Evolutionary conservation across 179 eudicot genomes (phyloP).

Genomic region (Patellifolia procumbens): DNA sequence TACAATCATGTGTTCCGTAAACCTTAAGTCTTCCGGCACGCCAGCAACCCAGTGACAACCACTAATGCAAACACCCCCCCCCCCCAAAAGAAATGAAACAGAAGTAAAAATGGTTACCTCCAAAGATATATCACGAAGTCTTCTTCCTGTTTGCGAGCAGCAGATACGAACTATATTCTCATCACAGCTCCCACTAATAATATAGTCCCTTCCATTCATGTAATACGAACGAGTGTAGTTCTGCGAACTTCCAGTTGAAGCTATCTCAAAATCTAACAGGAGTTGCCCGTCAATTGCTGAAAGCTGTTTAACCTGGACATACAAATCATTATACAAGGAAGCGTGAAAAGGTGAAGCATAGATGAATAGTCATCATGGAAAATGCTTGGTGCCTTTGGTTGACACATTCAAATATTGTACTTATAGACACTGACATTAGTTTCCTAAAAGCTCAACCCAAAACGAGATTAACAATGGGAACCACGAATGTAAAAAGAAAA

Average conservation of each 20-base stretch:
- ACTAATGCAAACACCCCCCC: not conserved
- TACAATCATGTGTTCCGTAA: not conserved
- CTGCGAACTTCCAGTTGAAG: slow-evolving; percentile 81
- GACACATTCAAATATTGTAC: slow-evolving; percentile 4
- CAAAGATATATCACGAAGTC: slow-evolving; percentile 73
- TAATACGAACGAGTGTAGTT: slow-evolving; percentile 92
- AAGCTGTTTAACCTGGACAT: slow-evolving; percentile 79
- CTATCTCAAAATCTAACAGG: slow-evolving; percentile 55
- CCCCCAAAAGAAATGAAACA: not conserved
- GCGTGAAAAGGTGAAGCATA: not conserved
- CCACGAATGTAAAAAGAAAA: not conserved
- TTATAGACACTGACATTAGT: not conserved
- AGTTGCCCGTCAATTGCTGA: slow-evolving; percentile 84
- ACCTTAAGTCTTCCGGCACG: no score
- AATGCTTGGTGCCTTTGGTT: not conserved
- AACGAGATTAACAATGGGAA: not conserved
- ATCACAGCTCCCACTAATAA: slow-evolving; percentile 92
- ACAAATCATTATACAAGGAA: not conserved
- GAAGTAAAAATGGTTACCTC: slow-evolving; percentile 50
- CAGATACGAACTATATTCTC: slow-evolving; percentile 86
- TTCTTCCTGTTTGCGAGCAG: slow-evolving; percentile 91
- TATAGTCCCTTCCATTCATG: slow-evolving; percentile 90
- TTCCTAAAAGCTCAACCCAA: not conserved
- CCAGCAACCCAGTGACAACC: slow-evolving; percentile 2
- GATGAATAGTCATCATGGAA: not conserved